phyloP scores from a whole-genome alignment of 2,329 filamentous ascomycete species.

The Aspergillus viridinutans region DNA sequence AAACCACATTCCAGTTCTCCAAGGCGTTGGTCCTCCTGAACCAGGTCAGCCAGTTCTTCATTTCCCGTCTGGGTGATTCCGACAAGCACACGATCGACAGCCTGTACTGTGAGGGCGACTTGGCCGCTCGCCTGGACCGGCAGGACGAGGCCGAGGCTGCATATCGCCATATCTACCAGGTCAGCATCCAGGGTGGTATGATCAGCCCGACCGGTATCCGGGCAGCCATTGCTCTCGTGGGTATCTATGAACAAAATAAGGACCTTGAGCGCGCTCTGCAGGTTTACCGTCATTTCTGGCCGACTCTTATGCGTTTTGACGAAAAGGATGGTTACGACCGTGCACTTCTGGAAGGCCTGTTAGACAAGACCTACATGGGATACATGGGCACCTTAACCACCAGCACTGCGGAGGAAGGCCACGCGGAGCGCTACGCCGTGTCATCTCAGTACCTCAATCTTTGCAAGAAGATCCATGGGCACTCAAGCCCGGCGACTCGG shows the following conservation, averaged over 20 bases:
- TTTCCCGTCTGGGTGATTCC: conserved; percentile 27
- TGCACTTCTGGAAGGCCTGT: conserved; percentile 32
- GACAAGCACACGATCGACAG: conserved; percentile 46
- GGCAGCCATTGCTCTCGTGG: conserved; percentile 44
- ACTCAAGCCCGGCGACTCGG: conserved; percentile 33
- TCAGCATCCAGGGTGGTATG: conserved; percentile 26
- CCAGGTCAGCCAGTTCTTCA: conserved; percentile 30
- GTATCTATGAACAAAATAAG: conserved; percentile 43
- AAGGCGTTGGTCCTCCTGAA: conserved; percentile 28
- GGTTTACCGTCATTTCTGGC: conserved; percentile 47
- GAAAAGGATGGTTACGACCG: conserved; percentile 38
- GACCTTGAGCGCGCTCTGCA: conserved; percentile 46
- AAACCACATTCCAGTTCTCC: conserved; percentile 34
- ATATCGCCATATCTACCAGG: conserved; percentile 44
- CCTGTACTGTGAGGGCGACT: conserved; percentile 46
- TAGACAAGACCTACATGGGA: conserved; percentile 46
- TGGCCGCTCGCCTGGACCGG: conserved; percentile 42
- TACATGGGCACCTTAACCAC: conserved; percentile 48
- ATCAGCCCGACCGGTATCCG: conserved; percentile 41
- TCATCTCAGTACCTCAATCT: conserved; percentile 48
- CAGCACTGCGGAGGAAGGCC: conserved; percentile 39
- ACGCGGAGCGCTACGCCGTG: conserved; percentile 44
- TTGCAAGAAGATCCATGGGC: conserved; percentile 38
- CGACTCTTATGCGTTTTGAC: conserved; percentile 42
- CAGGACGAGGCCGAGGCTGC: conserved; percentile 33